Evolutionary conservation across 345 rosid genomes (phyloP), one percentile per base, ranked within the genome.

Genomic region (Rhizophora apiculata): DNA sequence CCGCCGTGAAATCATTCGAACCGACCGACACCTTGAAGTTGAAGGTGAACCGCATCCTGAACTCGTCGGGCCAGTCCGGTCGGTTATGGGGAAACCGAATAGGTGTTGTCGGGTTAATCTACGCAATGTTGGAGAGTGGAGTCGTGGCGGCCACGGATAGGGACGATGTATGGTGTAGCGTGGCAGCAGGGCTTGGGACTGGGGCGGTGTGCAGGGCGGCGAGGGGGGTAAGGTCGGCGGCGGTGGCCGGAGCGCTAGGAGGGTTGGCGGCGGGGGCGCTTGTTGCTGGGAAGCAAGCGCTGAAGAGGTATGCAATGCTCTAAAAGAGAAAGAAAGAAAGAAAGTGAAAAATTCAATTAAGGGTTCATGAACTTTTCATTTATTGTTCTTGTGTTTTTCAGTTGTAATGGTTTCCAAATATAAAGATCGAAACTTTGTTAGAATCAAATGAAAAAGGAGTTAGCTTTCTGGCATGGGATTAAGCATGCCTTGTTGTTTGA

Each of bases 101-200:
- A n/a, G 98, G 98, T 21, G 61, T 94, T 5, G 84, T 84, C 16
- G 97, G 95, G 19, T 73, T 91, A 76, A 79, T 89, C 18, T 94
- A 91, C 52, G 96, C 96, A 0, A 84, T 86, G 56, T 53, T 82
- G 60, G 98, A 94, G 80, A 94, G 97, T 62, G 93, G 86, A 19
- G 78, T 86, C 5, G 88, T 88, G 65, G 85, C 82, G 48, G 72
- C 55, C 1, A 79, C 83, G 0, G 95, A 88, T 71, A 79, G 86
- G 69, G 98, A 91, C 21, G 96, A 94, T 78, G 79, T 87, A 21
- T 94, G 95, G 96, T 91, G 86, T 20, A 89, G 96, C 75, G 88
- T 89, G 18, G 96, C 82, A 36, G 97, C 96, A 16, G 96, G 97
- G 66, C 89, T 94, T 3, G 87, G 87, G 3, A 94, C 95, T 0